Conservation (phyloP, 192 early-diverging fungal species). For the Thamnidium elegans region DNA sequence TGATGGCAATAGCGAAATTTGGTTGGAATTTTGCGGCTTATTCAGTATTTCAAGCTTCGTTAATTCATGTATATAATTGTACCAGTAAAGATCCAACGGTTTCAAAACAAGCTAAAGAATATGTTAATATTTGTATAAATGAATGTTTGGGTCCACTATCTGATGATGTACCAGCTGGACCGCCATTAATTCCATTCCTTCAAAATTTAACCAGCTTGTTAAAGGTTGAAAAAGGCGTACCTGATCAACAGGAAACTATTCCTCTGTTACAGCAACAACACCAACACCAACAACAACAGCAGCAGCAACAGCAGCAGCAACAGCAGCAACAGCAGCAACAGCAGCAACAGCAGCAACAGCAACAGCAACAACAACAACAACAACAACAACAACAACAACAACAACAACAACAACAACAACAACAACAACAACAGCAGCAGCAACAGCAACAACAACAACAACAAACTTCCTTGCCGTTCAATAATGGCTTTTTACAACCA, state of each 20-base stretch:
- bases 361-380: not conserved
- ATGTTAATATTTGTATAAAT: constrained; percentile 21
- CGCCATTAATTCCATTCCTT: constrained; percentile 17
- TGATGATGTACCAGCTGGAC: constrained; percentile 17
- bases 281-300: not conserved
- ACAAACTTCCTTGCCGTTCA: not conserved
- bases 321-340: not conserved
- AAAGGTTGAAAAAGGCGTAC: not conserved
- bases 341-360: not conserved
- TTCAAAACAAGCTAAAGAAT: constrained; percentile 15
- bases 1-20: constrained; percentile 5
- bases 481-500: not conserved
- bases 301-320: not conserved
- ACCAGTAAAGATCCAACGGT: constrained; percentile 15
- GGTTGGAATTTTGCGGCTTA: constrained; percentile 34
- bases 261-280: not conserved
- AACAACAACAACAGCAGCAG: not conserved
- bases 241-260: not conserved
- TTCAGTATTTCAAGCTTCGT: constrained; percentile 26
- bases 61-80: constrained; percentile 35
- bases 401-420: not conserved
- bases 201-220: constrained; percentile 8
- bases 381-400: not conserved
- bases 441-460: not conserved
- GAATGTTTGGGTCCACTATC: constrained; percentile 27